phyloP scores from a whole-genome alignment of 441 rosid genomes.

The Flueggea neowawraea region DNA sequence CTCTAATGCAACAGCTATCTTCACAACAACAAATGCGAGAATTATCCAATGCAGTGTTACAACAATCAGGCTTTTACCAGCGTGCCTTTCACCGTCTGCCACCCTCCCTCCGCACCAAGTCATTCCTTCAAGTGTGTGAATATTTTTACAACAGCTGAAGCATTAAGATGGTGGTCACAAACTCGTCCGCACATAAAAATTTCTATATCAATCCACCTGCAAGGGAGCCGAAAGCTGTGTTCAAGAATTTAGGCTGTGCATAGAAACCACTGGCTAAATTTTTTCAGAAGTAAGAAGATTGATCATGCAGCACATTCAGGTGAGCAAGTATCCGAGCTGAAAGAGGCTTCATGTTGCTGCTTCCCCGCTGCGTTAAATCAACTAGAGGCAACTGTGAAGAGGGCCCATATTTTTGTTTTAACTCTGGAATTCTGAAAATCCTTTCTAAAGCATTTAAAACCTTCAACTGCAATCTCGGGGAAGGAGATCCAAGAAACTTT shows the following conservation, averaged over 20 bases:
- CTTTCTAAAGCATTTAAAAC: conserved; percentile 53
- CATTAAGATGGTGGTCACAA: no score
- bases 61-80: no score
- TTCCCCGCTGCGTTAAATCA: conserved; percentile 61
- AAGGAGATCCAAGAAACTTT: conserved; percentile 46
- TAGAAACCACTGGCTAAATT: neutral
- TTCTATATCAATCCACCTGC: no score
- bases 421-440: conserved; percentile 59
- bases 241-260: neutral
- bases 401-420: conserved; percentile 46
- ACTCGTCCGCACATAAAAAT: no score
- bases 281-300: conserved; percentile 57
- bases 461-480: conserved; percentile 47
- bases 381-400: conserved; percentile 58
- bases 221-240: no score
- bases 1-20: neutral
- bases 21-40: neutral
- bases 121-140: no score
- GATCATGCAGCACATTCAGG: conserved; percentile 57
- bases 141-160: no score
- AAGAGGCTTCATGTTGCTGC: conserved; percentile 46
- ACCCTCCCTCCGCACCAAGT: no score
- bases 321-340: conserved; percentile 66
- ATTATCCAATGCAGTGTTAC: neutral
- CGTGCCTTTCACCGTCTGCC: no score